Evolutionary conservation across 1,284 basidiomycete genomes (phyloP).

Genomic region (Chalciporus sp.): DNA sequence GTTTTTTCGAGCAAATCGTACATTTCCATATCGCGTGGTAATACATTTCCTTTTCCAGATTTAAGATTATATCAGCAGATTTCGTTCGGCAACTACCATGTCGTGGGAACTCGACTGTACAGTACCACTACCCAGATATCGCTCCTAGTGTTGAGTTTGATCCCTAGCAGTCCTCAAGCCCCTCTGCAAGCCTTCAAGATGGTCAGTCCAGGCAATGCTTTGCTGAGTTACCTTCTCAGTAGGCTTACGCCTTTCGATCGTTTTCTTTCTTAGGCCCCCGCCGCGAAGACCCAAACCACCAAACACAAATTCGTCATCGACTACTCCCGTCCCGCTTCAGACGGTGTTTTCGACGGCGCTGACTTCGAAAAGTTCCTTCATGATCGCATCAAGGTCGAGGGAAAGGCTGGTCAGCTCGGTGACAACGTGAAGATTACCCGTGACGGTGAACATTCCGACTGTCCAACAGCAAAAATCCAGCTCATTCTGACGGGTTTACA

Average conservation of each 20-base stretch:
- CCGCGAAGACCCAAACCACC: constrained; percentile 65
- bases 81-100: constrained; percentile 1
- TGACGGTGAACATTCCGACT: constrained; percentile 60
- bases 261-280: constrained; percentile 54
- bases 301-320: constrained; percentile 95
- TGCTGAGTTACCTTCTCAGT: constrained; percentile 92
- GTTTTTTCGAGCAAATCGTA: not conserved
- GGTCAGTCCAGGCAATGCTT: constrained; percentile 77
- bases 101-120: constrained; percentile 41
- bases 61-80: constrained; percentile 18
- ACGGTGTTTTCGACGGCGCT: constrained; percentile 90
- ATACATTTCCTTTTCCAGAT: constrained; percentile 8
- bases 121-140: constrained; percentile 33
- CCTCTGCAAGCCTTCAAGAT: constrained; percentile 46
- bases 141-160: not conserved
- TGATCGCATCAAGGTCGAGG: constrained; percentile 89
- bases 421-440: constrained; percentile 82
- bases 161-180: constrained; percentile 23
- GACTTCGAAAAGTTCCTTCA: constrained; percentile 94
- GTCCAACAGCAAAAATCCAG: not conserved
- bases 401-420: constrained; percentile 84
- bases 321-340: constrained; percentile 90
- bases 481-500: constrained; percentile 27
- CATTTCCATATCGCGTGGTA: constrained; percentile 8
- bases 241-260: constrained; percentile 63